Evolutionary conservation across 148 eudicot species (phyloP), one percentile per base, ranked within the genome.

Genomic region (Amaranthus hypochondriacus): DNA sequence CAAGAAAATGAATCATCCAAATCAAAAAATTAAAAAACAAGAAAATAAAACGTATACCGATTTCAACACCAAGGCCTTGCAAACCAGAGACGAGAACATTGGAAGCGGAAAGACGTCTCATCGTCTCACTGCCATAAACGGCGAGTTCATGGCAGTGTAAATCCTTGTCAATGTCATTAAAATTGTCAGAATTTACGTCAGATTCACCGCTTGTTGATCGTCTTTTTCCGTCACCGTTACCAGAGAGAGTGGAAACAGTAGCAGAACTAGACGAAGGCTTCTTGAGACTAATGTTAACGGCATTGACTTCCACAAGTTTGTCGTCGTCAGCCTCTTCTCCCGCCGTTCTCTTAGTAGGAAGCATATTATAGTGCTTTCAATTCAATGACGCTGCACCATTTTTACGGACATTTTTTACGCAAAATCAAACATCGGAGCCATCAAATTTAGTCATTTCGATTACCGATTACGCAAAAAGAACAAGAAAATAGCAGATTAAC

Each of bases 111-210:
- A 91, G 85, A 50, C 89, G 83, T 51, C 92, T 80, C 97, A 91
- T 89, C 2, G 97, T 89, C 86, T 91, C 97, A 15, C 97, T 89
- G 42, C 94, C 97, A 58, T 91, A 89, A 55, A 91, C 94, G 2
- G 97, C 97, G 9, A 91, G 90, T 80, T 89, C 94, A 18, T 94
- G 87, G 74, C 97, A 89, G 79, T 89, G 97, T 78, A 89, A 82
- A 84, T 91, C 94, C 85, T 91, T 92, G 52, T 89, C 97, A 62
- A 89, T 91, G 57, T 89, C 89, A 5, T 69, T 43, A 7, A 79
- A 70, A 74, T 80, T 81, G 54, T 14, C 9, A 11, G 15, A 5
- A n/a, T 78, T 73, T 5, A 58, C 66, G 70, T 28, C 39, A 28
- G 39, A 28, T 28, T 28, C 39, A 28, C 81, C 79, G 43, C 81